Base-by-base conservation (phyloP, 257 asterid genomes). In the Coffea canephora region DNA sequence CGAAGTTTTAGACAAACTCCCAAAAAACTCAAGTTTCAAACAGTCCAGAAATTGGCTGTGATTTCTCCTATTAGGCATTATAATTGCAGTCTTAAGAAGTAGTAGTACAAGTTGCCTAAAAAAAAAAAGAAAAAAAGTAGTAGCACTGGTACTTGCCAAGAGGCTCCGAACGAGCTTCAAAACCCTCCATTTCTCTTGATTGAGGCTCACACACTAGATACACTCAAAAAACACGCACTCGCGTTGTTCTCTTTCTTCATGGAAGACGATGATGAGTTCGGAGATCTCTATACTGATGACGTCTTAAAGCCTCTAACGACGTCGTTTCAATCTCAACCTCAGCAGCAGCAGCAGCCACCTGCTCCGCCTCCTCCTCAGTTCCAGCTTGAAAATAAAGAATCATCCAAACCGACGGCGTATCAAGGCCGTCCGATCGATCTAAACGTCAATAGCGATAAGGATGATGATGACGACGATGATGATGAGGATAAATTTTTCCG, bases 231-330 rank as follows among this genome's bases (percentile, higher is more conserved):
- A 70, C 70, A 36, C 81, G 46, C 78, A 69, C 82, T 78, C 82
- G 41, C 75, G 67, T 41, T 77, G 67, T 41, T 77, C 66, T 72
- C 75, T 71, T 85, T 54, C 54, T 64, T 27, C 70, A 94, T 94
- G 98, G 98, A 94, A 81, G 98, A 93, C 80, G 97, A 93, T 84
- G 98, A 94, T 39, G 99, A 93, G 89, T 95, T 95, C 89, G 99
- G 99, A 80, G 99, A 95, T 91, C 97, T 95, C 46, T 95, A 95
- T 78, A 90, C 98, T 0, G 98, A 95, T 0, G 98, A 95, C 75
- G 98, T 95, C 41, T 90, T 94, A 66, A 93, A 86, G 2, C 97
- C 97, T 71, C 76, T 89, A 62, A 45, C 90, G 85, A 55, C 91
- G 64, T 75, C 92, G 89, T 65, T 82, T 81, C 87, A 83, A 49